Percentiles rank a stretch among this genome's conserved stretches.
These are phyloP conservation scores for Babjeviella inositovora DNA, from an alignment of 805 yeast species.

Conservation along the genomic window DNA sequence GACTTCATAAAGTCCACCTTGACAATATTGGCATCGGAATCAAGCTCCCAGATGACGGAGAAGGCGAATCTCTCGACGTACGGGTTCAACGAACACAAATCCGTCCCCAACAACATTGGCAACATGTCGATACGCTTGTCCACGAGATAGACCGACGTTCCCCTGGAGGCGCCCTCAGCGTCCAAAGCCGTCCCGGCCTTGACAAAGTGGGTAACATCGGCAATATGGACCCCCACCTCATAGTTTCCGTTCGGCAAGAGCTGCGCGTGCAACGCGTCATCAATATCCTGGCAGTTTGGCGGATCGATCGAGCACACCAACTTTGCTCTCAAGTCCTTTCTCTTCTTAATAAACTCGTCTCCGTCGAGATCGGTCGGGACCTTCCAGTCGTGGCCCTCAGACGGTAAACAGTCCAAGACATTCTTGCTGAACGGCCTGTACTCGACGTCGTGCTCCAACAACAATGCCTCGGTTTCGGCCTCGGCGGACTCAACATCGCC, in stretches of 20 bases:
- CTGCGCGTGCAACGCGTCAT: slow-evolving; percentile 90
- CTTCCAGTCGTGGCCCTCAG: slow-evolving; percentile 87
- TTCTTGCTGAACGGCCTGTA: slow-evolving; percentile 89
- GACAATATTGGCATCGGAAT: slow-evolving; percentile 72
- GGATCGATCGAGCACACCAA: slow-evolving; percentile 95
- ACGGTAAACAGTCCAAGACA: slow-evolving; percentile 83
- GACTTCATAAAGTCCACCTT: slow-evolving; percentile 72
- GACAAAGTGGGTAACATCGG: slow-evolving; percentile 96
- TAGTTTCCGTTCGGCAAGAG: slow-evolving; percentile 79
- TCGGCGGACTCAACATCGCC: slow-evolving; percentile 86
- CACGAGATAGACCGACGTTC: slow-evolving; percentile 92
- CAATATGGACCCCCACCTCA: slow-evolving; percentile 98
- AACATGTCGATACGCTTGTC: slow-evolving; percentile 98
- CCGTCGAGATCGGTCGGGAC: slow-evolving; percentile 57
- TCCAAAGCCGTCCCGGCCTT: slow-evolving; percentile 86
- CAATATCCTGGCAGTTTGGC: slow-evolving; percentile 96
- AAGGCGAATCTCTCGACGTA: slow-evolving; percentile 93
- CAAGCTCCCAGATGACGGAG: slow-evolving; percentile 91
- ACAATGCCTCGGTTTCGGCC: slow-evolving; percentile 91
- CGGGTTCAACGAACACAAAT: slow-evolving; percentile 87
- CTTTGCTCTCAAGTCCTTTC: slow-evolving; percentile 79
- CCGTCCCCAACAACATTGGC: slow-evolving; percentile 89
- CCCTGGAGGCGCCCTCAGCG: slow-evolving; percentile 92
- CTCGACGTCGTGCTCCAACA: slow-evolving; percentile 92
- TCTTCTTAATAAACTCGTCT: slow-evolving; percentile 37